A percentile compares a stretch with the other conserved stretches of the same genome.
These are phyloP conservation scores for Cubamyces lactineus DNA, from an alignment of 768 basidiomycete genomes.

Conservation along the genomic window DNA sequence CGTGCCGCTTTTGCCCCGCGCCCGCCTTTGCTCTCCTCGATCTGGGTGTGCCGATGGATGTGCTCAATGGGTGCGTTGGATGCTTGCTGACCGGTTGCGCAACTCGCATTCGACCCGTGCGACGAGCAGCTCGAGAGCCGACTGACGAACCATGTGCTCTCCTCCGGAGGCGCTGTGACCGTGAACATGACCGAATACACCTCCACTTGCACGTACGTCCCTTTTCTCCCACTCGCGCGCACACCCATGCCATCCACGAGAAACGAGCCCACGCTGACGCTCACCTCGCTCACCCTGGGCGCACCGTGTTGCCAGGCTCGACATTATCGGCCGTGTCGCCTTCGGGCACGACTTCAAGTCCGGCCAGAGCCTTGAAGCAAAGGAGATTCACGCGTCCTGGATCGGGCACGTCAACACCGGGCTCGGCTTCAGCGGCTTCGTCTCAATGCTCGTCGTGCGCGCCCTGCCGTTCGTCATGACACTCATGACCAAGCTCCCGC, in stretches of 20 bases:
- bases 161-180: conserved; percentile 26
- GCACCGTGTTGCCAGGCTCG: conserved; percentile 23
- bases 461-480: conserved; percentile 34
- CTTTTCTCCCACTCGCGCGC: not conserved
- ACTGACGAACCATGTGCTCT: conserved; percentile 29
- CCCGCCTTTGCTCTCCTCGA: not conserved
- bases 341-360: conserved; percentile 47
- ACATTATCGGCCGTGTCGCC: conserved; percentile 39
- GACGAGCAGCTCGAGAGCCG: conserved; percentile 25
- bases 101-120: no score
- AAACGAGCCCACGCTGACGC: not conserved
- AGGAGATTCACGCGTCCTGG: conserved; percentile 35
- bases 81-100: no score
- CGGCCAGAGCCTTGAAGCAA: conserved; percentile 36
- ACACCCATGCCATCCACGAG: not conserved
- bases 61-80: no score
- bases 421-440: conserved; percentile 26
- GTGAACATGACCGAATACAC: conserved; percentile 30
- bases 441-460: conserved; percentile 31
- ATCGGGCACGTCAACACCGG: conserved; percentile 29
- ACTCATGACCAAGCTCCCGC: conserved; percentile 29
- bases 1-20: no score
- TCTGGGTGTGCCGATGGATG: no score
- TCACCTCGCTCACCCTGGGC: not conserved
- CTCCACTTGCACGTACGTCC: conserved; percentile 30